Base-by-base conservation (phyloP, 139 green algal species). In the Desmodesmus armatus region DNA sequence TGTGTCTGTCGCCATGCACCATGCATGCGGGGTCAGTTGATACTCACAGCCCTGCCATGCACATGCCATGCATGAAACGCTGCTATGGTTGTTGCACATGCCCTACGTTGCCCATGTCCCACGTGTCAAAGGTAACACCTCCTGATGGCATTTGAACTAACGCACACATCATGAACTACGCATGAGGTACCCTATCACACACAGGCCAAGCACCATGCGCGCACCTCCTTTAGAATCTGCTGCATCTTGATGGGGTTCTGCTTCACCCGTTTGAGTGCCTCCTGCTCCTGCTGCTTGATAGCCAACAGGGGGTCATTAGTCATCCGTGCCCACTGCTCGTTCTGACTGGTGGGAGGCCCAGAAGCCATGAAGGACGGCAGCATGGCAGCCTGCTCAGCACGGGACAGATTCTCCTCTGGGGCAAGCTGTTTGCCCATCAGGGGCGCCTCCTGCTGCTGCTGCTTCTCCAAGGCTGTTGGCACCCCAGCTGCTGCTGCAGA, bases 281-380 rank as follows among this genome's bases (percentile, higher is more conserved):
- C 91, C 70, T 94, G 89, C 88, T 97, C 92, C 74, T 95, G 93
- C 62, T 88, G 85, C 86, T 92, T 94, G 71, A 97, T 97, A 67
- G 94, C 90, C 37, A 99, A 93, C n/a, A 99, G 88, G 0, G 97
- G 97, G 85, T 99, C 97, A 49, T 93, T 92, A 87, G 98, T 95
- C 77, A 99, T 80, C 17, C 97, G 92, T 41, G 88, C 78, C 97
- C 97, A 99, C 37, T 91, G 90, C 91, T 99, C 97, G 63, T 97
- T 98, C 33, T 81, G 35, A 79, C 72, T 62, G 17, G 73, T 73
- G 35, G 83, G 92, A 9, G 91, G 94, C 63, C 95, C 93, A 3
- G 93, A 79, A 33, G 87, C 63, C 13, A 95, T 91, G 76, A 96
- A 94, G 3, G 91, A 91, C 1, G 92, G 93, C 67, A 97, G 88